A percentile compares a stretch with the other conserved stretches of the same genome.
Evolutionary conservation across 371 early-diverging fungal species (phyloP).

Genomic region (Rhizopus arrhizus): DNA sequence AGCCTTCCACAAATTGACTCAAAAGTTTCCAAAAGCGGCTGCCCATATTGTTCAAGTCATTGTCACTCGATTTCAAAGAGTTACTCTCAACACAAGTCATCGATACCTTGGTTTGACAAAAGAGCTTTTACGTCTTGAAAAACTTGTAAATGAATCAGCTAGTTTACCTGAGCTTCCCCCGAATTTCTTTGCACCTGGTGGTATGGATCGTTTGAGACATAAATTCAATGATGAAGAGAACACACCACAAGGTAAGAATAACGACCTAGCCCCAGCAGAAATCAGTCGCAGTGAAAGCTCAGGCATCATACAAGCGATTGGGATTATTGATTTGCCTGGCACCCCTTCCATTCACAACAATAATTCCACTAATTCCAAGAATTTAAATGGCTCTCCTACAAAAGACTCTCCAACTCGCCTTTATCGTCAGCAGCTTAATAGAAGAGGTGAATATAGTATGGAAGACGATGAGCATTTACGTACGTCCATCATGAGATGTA

Average conservation of each 20-base stretch:
- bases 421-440: constrained; percentile 22
- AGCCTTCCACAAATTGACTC: constrained; percentile 86
- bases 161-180: constrained; percentile 57
- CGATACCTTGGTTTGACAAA: constrained; percentile 90
- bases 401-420: constrained; percentile 10
- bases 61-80: constrained; percentile 92
- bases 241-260: constrained; percentile 26
- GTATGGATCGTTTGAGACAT: constrained; percentile 70
- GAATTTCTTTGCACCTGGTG: constrained; percentile 66
- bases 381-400: not conserved
- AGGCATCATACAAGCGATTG: constrained; percentile 44
- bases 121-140: constrained; percentile 84
- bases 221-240: constrained; percentile 52
- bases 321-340: constrained; percentile 39
- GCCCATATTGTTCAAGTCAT: constrained; percentile 96
- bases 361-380: constrained; percentile 5
- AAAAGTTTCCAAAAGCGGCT: constrained; percentile 91
- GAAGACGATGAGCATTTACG: constrained; percentile 67
- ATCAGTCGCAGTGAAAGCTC: constrained; percentile 35
- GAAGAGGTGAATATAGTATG: constrained; percentile 53
- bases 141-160: constrained; percentile 71
- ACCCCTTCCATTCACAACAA: constrained; percentile 32
- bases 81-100: constrained; percentile 89
- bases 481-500: constrained; percentile 67
- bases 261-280: constrained; percentile 19